Base-by-base conservation (phyloP, 2,329 filamentous ascomycete genomes). In the Penicillium sp. region DNA sequence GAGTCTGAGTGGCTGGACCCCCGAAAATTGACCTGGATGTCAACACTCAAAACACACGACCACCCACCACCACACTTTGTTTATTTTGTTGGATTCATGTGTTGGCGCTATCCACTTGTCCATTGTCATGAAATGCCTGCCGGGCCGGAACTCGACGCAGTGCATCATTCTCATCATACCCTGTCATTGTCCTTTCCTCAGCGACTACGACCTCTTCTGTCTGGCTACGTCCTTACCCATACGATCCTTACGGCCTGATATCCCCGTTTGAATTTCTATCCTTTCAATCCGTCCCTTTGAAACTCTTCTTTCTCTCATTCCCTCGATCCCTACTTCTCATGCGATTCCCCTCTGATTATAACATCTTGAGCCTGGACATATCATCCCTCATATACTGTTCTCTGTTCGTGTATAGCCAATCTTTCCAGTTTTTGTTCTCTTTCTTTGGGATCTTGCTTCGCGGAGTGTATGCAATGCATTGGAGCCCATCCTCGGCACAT, bases 11-110 rank as follows among this genome's bases (percentile, higher is more conserved):
- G 60, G 60, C 60, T 62, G 59, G 60, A 54, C 60, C 60, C 27
- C 54, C 42, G 55, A 52, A 52, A 46, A 49, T 62, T 60, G 60
- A 62, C 59, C 59, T 58, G 60, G 57, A 49, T 62, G 59, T 62
- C 60, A 62, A 62, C 52, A 55, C 47, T 43, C 58, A 53, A 57
- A 50, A 51, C 54, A 50, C 13, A 45, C 45, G 29, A 50, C 37
- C 40, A 50, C 51, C 32, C 42, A 23, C 52, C 44, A 53, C 37
- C 49, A 52, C 49, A 38, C 42, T 27, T 39, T 41, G 4, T 29
- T 35, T 37, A 37, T 32, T 42, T 45, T 49, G 43, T 41, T 46
- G 43, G 47, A 35, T 47, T 44, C 46, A 38, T 35, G 32, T 40
- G 45, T 24, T 42, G 53, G 47, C 47, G 42, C 50, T 38, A 40